These are phyloP conservation scores for Lichtheimia corymbifera DNA, from an alignment of 371 early-diverging fungal genomes.

Conservation along the genomic window DNA sequence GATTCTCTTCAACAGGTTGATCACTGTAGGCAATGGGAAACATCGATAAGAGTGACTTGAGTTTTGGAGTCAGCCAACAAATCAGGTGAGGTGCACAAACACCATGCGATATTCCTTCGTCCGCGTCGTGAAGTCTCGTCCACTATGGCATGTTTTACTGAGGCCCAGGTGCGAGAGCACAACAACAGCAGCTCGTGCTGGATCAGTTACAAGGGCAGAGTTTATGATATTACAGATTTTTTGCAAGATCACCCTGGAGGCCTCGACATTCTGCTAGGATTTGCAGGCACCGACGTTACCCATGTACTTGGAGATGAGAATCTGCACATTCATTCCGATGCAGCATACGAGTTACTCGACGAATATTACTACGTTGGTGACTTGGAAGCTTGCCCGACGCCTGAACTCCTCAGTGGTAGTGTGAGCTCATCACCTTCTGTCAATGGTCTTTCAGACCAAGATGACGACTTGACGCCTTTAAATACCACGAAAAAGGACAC, in stretches of 20 bases:
- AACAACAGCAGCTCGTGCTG: slow-evolving; percentile 38
- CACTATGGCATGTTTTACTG: slow-evolving; percentile 2
- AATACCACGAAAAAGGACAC: slow-evolving; percentile 2
- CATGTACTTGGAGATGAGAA: slow-evolving; percentile 68
- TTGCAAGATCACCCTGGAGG: slow-evolving; percentile 81
- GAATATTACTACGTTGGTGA: slow-evolving; percentile 80
- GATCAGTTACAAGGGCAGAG: slow-evolving; percentile 69
- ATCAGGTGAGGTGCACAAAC: too few relatives aligned
- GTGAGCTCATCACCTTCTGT: slow-evolving; percentile 6
- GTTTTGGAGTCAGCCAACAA: too few relatives aligned
- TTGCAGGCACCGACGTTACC: slow-evolving; percentile 75
- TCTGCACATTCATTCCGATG: slow-evolving; percentile 82
- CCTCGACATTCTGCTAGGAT: slow-evolving; percentile 72
- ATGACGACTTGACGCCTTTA: slow-evolving; percentile 11
- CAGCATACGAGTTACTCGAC: slow-evolving; percentile 82
- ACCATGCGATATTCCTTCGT: too few relatives aligned
- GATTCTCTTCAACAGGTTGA: too few relatives aligned
- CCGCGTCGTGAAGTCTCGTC: too few relatives aligned
- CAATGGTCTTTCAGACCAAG: neutral
- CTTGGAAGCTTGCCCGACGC: slow-evolving; percentile 26
- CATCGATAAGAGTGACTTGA: too few relatives aligned
- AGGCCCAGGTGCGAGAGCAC: slow-evolving; percentile 18
- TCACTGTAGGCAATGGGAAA: too few relatives aligned
- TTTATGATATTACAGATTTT: slow-evolving; percentile 85
- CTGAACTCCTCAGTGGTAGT: neutral